phyloP scores from a whole-genome alignment of 2,329 filamentous ascomycete species.

The Pestalotiopsis sp. region DNA sequence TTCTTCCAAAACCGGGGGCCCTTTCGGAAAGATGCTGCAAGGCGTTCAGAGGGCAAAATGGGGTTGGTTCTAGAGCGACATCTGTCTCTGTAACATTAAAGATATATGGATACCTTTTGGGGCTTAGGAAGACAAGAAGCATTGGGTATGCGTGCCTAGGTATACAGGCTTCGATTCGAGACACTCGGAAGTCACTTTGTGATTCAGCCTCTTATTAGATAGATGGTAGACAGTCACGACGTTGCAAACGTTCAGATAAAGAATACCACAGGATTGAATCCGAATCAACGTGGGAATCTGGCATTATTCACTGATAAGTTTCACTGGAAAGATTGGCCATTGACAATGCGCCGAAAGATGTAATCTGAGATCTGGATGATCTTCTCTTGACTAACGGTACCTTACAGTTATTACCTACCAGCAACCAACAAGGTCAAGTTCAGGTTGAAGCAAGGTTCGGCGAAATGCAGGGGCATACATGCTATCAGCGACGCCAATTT shows the following conservation, averaged over 20 bases:
- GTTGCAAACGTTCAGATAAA: neutral
- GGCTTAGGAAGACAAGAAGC: constrained; percentile 17
- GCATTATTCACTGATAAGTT: too few relatives aligned
- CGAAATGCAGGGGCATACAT: neutral
- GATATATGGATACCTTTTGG: constrained; percentile 26
- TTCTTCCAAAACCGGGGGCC: neutral
- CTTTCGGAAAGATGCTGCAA: neutral
- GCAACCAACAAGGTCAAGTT: neutral
- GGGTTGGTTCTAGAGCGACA: neutral
- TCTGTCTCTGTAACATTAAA: neutral
- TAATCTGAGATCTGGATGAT: too few relatives aligned
- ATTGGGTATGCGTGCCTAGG: neutral
- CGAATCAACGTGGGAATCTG: neutral
- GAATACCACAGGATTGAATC: neutral
- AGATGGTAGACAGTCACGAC: neutral
- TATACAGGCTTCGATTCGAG: neutral
- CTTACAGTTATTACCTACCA: too few relatives aligned
- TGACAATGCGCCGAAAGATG: too few relatives aligned
- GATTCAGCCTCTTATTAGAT: neutral
- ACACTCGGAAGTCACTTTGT: neutral
- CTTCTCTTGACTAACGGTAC: too few relatives aligned
- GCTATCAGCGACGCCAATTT: neutral
- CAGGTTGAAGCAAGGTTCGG: neutral
- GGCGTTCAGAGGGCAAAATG: neutral
- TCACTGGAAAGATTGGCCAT: too few relatives aligned